These are phyloP conservation scores for Hypericum androsaemum DNA, from an alignment of 345 rosid genomes.

Conservation along the genomic window DNA sequence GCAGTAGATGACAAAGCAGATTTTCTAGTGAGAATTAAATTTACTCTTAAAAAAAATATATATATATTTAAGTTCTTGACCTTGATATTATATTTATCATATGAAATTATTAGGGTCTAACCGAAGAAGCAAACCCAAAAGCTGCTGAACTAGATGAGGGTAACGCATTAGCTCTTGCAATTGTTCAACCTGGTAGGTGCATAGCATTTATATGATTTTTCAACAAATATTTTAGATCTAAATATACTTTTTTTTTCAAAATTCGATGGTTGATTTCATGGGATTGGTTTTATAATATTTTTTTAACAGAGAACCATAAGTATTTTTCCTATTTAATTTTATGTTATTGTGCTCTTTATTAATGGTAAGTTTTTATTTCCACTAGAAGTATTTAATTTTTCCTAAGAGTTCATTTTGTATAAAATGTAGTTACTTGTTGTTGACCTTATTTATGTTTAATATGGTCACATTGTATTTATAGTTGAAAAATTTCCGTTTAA, in stretches of 20 bases:
- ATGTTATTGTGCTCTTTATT: no score
- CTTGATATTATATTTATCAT: background rate
- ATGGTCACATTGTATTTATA: background rate
- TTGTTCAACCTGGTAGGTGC: constrained; percentile 52
- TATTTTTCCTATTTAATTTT: no score
- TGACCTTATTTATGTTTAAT: no score
- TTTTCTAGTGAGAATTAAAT: constrained; percentile 37
- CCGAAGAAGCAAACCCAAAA: constrained; percentile 52
- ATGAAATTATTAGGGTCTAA: constrained; percentile 44
- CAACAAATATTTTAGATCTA: background rate
- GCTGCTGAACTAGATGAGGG: constrained; percentile 66
- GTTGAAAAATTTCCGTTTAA: background rate
- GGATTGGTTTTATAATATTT: no score
- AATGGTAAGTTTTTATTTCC: no score
- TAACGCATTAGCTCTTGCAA: constrained; percentile 91
- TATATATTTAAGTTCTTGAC: background rate
- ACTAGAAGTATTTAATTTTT: no score
- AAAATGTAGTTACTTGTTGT: no score
- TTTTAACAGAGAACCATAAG: no score
- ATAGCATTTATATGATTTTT: no score
- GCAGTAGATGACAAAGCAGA: constrained; percentile 42
- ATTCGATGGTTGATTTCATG: background rate
- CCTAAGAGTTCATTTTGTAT: no score
- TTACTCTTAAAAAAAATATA: background rate
- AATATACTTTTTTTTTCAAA: background rate